These are phyloP conservation scores for Penicillium dipodomyicola DNA, from an alignment of 495 filamentous ascomycete species.

Conservation along the genomic window DNA sequence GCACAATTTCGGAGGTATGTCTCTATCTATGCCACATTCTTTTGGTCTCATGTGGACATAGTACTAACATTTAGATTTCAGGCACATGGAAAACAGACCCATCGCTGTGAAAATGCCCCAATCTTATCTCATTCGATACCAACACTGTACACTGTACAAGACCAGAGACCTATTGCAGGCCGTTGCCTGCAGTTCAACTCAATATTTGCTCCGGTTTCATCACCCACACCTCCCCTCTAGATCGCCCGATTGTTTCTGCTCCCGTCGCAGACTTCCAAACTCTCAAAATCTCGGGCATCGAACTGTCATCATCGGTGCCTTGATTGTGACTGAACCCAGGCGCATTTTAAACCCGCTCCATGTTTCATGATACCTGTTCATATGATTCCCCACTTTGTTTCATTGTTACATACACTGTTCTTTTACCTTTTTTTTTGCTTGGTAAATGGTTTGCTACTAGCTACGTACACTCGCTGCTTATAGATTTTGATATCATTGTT, in stretches of 20 bases:
- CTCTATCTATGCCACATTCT: neutral
- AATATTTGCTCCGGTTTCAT: neutral
- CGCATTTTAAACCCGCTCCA: neutral
- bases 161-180: neutral
- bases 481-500: too few relatives aligned
- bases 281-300: neutral
- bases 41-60: neutral
- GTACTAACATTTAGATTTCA: constrained; percentile 17
- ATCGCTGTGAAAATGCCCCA: constrained; percentile 25
- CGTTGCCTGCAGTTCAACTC: neutral
- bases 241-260: neutral
- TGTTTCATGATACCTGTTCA: constrained; percentile 13
- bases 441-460: too few relatives aligned
- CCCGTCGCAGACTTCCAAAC: neutral
- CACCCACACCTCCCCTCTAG: neutral
- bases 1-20: constrained; percentile 89
- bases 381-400: too few relatives aligned
- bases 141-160: neutral
- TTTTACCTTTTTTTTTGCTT: neutral
- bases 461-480: too few relatives aligned
- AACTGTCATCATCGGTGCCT: neutral
- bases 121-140: neutral
- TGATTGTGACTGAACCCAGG: constrained; percentile 1
- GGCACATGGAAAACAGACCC: constrained; percentile 42
- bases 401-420: too few relatives aligned